phyloP scores from a whole-genome alignment of 1,139 yeast genomes.

The Hemisphaericaspora xylofermentans region DNA sequence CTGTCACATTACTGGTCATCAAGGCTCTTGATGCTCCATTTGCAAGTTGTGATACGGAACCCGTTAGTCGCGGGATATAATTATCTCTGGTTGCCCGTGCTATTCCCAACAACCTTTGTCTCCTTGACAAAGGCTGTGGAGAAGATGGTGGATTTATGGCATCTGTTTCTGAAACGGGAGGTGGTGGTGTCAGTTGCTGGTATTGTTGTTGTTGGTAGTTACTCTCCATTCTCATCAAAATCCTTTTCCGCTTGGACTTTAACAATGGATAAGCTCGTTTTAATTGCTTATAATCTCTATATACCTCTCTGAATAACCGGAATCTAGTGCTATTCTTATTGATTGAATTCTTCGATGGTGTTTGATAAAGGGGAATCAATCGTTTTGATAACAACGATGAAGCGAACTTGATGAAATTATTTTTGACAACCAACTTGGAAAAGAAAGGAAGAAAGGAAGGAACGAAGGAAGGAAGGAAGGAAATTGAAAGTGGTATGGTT shows the following conservation, averaged over 20 bases:
- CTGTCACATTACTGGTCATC: constrained; percentile 23
- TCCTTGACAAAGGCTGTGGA: constrained; percentile 18
- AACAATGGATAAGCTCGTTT: constrained; percentile 16
- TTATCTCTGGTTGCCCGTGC: constrained; percentile 58
- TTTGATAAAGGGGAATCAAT: constrained; percentile 14
- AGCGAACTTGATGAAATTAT: constrained; percentile 18
- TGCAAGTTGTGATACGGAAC: constrained; percentile 50
- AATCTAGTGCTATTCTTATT: constrained; percentile 14
- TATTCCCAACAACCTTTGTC: constrained; percentile 45
- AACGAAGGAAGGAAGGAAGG: not conserved
- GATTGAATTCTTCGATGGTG: not conserved
- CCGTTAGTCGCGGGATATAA: constrained; percentile 53
- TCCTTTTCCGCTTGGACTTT: constrained; percentile 1
- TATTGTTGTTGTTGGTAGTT: not conserved
- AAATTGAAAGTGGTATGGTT: no score
- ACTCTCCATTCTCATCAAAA: constrained; percentile 1
- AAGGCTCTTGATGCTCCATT: constrained; percentile 45
- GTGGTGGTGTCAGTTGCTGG: not conserved
- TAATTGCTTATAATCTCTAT: constrained; percentile 27
- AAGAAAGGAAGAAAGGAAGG: not conserved
- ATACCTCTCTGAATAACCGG: constrained; percentile 21
- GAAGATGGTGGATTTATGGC: not conserved
- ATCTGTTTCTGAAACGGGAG: not conserved
- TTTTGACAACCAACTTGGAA: constrained; percentile 10
- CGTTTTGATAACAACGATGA: constrained; percentile 20